Evolutionary conservation across 2,329 filamentous ascomycete species (phyloP), one percentile per base, ranked within the genome.

Genomic region (Laburnicola sp.): DNA sequence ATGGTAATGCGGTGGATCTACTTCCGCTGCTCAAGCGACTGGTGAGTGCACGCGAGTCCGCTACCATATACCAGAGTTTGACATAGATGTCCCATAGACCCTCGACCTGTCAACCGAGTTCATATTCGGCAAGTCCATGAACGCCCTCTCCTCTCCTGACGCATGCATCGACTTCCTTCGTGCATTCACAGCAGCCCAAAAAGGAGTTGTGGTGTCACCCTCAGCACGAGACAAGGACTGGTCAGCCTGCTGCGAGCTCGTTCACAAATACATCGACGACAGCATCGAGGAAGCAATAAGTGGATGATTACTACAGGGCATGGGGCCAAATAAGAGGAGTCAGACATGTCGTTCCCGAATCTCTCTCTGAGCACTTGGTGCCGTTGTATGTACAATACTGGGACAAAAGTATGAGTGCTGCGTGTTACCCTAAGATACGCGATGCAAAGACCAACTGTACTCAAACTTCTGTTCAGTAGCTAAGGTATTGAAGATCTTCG

Each of bases 1-100:
- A 58, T 44, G 55, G 52, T 2, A 26, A 32, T 2, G 51, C 52
- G 6, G 28, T 58, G 3, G 52, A 58, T 36, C 11, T 58, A 9
- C 22, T 53, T 21, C 52, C 46, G 10, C 32, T 58, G n/a, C 47
- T 58, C 34, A 51, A 53, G 25, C 38, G 55, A 21, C 27, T 58
- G 32, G 51, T 54, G 34, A 21, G 51, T 10, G 4, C 16, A 22
- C n/a, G 28, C 21, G 32, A 9, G 21, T 4, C 23, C 10, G 32
- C 32, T 2, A 30, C 21, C 31, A 35, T 23, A 9, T 6, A 22
- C 7, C 22, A 11, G 22, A 16, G 16, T 16, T 31, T 16, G 32
- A 25, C 16, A 36, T 7, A n/a, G 32, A 26, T 11, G 11, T 11
- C 26, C 26, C n/a, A 10, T 48, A 57, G 54, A 54, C 23, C 22